Base-by-base conservation (phyloP, 352 stramenopile genomes). In the Phytophthora brassicae region DNA sequence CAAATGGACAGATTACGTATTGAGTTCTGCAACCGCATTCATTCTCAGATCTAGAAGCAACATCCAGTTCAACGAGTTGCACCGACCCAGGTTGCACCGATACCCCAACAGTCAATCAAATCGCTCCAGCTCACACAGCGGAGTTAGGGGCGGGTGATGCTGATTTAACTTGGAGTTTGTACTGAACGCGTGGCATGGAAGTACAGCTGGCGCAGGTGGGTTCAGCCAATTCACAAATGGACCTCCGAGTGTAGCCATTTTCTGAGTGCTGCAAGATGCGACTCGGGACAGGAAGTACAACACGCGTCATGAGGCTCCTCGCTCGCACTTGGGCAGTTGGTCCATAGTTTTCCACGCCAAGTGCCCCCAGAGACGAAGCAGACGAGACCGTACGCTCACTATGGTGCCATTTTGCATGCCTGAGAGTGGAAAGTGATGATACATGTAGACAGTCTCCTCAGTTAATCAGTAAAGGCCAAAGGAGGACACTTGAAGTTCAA, bases 121-220 rank as follows among this genome's bases (percentile, higher is more conserved):
- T 53, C 33, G 36, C 64, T 74, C 70, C 63, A 76, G 11, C 59
- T 36, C 64, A 70, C 8, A 4, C 19, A 51, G 54, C 66, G 56
- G 57, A 58, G 20, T 8, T 70, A 66, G 56, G 63, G 48, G n/a
- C 11, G 3, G 48, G 33, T 39, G 33, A 39, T 13, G 48, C 51
- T 72, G 64, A 72, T 72, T 72, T 68, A 16, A 61, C 53, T 64
- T 56, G 41, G 16, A 17, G 11, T 64, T 60, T 68, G 58, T 72
- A 68, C 8, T 8, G 8, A 61, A 70, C 62, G 62, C 62, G 56
- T 69, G 55, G 61, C 55, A 31, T 60, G 42, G 52, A 22, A 36
- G 31, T 19, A 19, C 52, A 57, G 44, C 41, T 68, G 60, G 49
- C 63, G 38, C 12, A 6, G 20, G 60, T 68, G 53, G 53, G 54